Evolutionary conservation across 2,329 filamentous ascomycete species (phyloP), one percentile per base, ranked within the genome.

Genomic region (Aspergillus felis): DNA sequence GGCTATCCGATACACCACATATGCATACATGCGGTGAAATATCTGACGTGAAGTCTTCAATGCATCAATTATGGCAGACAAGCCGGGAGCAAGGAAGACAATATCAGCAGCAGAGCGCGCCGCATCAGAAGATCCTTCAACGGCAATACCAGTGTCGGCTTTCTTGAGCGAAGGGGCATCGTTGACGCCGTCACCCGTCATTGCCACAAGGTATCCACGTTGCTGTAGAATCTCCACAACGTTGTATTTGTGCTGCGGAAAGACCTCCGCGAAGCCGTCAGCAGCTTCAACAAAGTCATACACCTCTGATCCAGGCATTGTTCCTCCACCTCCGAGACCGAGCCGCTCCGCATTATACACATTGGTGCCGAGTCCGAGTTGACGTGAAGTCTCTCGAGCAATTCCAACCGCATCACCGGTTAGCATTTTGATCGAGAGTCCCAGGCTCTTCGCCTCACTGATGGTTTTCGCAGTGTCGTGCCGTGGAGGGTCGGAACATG

Each of bases 161-260:
- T 92, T 95, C 82, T 96, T 95, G 72, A 96, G 82, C 29, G 91
- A 95, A 63, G 91, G 90, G 64, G 91, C 91, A 77, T 96, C 91
- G 79, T 96, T 96, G 79, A 96, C 91, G 84, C 91, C 91, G 68
- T 96, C 92, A 82, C 91, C 91, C 78, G 91, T 96, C 92, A 96
- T 96, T 74, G 91, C 92, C 78, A 95, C 91, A 44, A 96, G 85
- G 78, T 95, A 92, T 65, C 91, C 91, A 85, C 91, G 90, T 80
- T 93, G 89, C 80, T 96, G 91, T 52, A 96, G 85, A 71, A 95
- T 95, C 78, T 95, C 91, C 68, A 96, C 91, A 75, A 94, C 91
- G 64, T 91, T 90, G 81, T 92, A 95, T 83, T 96, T 96, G 84
- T 96, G 91, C 79, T 96, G 90, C 68, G 91, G 91, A 83, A 94